Base-by-base conservation (phyloP, 306 rosid genomes). In the Castanea crenata region DNA sequence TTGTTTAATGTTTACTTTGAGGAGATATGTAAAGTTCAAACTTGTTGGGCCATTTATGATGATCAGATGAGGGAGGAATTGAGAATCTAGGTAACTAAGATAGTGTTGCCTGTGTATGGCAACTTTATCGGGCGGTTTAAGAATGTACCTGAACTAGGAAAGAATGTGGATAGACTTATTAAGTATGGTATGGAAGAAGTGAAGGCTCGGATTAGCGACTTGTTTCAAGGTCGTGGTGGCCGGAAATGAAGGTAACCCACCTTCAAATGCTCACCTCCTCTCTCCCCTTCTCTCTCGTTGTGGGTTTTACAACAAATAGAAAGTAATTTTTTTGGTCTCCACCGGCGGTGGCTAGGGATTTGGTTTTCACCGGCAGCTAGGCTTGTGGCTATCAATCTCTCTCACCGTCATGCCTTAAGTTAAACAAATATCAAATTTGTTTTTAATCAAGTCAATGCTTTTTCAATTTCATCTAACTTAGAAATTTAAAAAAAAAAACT, bases 51-150 rank as follows among this genome's bases (percentile, higher is more conserved):
- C n/a, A 77, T 93, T 8, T 93, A 77, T 64, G 97, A 95, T 70
- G 91, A 87, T 55, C 98, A 89, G 69, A 84, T 91, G 11, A 93
- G 91, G 63, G 99, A 89, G 69, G 97, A 93, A 29, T 78, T 92
- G 70, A 85, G 89, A 79, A 88, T 81, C 69, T 78, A 97, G 8
- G 81, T 95, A 18, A 83, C 73, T 69, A 90, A 89, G 75, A 44
- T 80, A 14, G 54, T 95, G 87, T 41, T 88, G 49, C 97, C 99
- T 0, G 94, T 94, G 0, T 95, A 95, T 78, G 88, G 81, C 29
- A 90, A 69, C 84, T 95, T 95, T 77, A 63, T 91, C 27, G 90
- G 44, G 6, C 88, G 93, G 86, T 91, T 89, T 71, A 84, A 73
- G 75, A 87, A 21, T 85, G 41, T 87, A 71, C 78, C 89, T 0